phyloP scores from a whole-genome alignment of 176 grass and related monocot species.

The Carex kokanica region DNA sequence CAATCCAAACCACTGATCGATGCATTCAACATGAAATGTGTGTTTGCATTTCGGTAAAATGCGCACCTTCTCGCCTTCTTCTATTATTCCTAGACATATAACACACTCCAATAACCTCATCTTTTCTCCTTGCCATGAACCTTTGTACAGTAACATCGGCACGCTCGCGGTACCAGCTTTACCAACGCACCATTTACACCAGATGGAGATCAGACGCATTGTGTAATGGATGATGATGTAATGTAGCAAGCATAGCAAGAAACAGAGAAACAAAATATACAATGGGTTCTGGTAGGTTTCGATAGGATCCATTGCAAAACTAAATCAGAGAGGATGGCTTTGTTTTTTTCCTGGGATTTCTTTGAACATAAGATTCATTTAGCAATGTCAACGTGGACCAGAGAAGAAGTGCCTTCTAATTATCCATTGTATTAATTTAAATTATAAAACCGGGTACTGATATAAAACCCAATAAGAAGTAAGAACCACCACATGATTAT shows the following conservation, averaged over 20 bases:
- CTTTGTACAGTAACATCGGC: constrained; percentile 15
- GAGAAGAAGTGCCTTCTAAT: neutral
- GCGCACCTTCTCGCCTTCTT: constrained; percentile 42
- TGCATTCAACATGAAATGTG: constrained; percentile 52
- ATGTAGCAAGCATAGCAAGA: constrained; percentile 28
- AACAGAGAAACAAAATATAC: constrained; percentile 25
- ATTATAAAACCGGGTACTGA: neutral
- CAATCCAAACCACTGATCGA: constrained; percentile 53
- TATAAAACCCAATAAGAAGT: neutral
- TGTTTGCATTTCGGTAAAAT: constrained; percentile 57
- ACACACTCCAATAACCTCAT: constrained; percentile 37
- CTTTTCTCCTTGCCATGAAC: neutral
- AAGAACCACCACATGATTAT: no score
- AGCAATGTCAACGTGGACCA: neutral
- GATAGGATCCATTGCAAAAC: neutral
- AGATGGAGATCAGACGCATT: constrained; percentile 21
- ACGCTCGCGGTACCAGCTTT: constrained; percentile 8
- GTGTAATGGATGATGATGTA: constrained; percentile 31
- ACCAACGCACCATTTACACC: constrained; percentile 16
- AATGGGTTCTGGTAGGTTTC: constrained; percentile 6
- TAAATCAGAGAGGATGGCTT: neutral
- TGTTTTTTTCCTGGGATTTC: neutral
- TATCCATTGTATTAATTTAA: neutral
- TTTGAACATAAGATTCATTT: neutral
- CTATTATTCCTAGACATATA: constrained; percentile 59